Conservation (phyloP, 202 grass and related monocot species). For the Musa balbisiana region DNA sequence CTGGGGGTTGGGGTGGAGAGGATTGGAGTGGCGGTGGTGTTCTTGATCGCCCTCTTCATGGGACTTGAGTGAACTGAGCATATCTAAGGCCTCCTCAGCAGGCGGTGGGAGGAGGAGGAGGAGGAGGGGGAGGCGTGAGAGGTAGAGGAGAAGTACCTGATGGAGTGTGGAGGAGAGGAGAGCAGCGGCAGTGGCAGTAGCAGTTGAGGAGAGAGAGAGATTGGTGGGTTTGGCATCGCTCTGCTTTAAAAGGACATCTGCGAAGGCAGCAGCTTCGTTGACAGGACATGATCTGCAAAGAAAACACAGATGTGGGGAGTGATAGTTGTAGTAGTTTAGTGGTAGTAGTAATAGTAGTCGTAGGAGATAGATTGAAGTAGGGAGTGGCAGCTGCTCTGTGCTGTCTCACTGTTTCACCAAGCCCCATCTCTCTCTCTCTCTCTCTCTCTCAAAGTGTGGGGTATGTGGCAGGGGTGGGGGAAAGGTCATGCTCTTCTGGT, state of each 20-base stretch:
- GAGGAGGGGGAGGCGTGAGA: background rate
- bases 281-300: constrained; percentile 60
- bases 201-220: background rate
- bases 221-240: background rate
- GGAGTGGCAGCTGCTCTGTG: constrained; percentile 31
- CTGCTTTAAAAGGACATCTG: background rate
- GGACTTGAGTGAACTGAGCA: constrained; percentile 21
- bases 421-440: constrained; percentile 12
- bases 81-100: constrained; percentile 1
- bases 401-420: constrained; percentile 44
- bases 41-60: constrained; percentile 1
- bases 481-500: constrained; percentile 44
- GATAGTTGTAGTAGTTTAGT: constrained; percentile 37
- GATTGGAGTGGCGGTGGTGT: background rate
- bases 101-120: background rate
- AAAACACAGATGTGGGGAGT: constrained; percentile 53
- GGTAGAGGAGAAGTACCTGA: background rate
- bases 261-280: constrained; percentile 1
- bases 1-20: background rate
- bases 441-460: constrained; percentile 16
- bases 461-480: constrained; percentile 29
- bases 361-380: constrained; percentile 31
- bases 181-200: background rate
- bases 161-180: background rate
- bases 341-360: constrained; percentile 13